Base-by-base conservation (phyloP, 2,329 filamentous ascomycete species). In the Colletotrichum higginsianum region DNA sequence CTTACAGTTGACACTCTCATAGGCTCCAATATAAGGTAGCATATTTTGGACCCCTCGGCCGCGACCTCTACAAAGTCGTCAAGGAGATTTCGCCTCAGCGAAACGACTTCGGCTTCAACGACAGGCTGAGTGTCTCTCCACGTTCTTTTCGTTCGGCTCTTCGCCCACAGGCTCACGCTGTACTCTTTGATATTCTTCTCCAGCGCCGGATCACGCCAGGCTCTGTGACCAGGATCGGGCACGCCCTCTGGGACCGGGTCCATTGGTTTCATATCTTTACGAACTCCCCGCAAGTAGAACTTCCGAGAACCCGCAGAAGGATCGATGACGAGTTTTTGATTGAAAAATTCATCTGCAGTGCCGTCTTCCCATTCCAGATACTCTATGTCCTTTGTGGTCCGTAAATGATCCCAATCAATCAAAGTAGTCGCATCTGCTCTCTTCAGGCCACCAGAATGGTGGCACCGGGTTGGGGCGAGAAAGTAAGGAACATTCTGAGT, bases 71-170 rank as follows among this genome's bases (percentile, higher is more conserved):
- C 86, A 3, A 87, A 88, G 74, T 92, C 90, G 68, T 96, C 94
- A 1, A 98, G 86, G 44, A 96, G 87, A 79, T 98, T 98, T 40
- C 95, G 90, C n/a, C 95, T 91, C 44, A 95, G 86, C 1, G 92
- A 86, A 35, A 97, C 87, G 57, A 92, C 84, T 74, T 96, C 89
- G 0, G 92, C 94, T 76, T 92, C 87, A 6, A 97, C 82, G 0
- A 99, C 96, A 1, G 94, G 93, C 76, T 98, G 94, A n/a, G 92
- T 83, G 47, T 89, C 85, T 44, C 89, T 85, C 83, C 92, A 93
- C 0, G 66, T 87, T 79, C 47, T 83, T 84, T 21, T 82, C 74
- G 66, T 89, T 85, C 72, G 90, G 82, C 76, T 74, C 26, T 90
- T 92, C 6, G 86, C 85, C 82, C 89, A 96, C 21, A 95, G 84